Evolutionary conservation across 2,329 filamentous ascomycete genomes (phyloP), one percentile per base, ranked within the genome.

Genomic region (Lecanicillium sp.): DNA sequence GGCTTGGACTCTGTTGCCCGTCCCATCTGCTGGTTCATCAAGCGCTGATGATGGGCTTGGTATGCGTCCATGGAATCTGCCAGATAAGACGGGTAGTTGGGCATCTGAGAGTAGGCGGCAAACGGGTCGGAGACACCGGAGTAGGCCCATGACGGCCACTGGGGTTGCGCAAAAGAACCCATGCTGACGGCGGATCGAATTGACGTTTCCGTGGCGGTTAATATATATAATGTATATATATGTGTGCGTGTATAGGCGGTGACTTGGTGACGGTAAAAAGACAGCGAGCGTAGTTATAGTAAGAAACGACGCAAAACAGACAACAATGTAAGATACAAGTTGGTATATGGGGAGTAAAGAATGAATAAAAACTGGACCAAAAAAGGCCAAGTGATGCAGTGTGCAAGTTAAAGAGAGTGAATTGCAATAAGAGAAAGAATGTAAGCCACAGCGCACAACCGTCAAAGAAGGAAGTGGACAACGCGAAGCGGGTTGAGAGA

Each of bases 1-100:
- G 71, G 68, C 50, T 73, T 74, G 11, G 70, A 65, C 46, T 72
- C 64, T 38, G 61, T 64, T 16, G 59, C 58, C 47, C 63, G 57
- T 36, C 59, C 57, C 52, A 63, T 56, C 32, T 61, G 57, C 15
- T 63, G 58, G 41, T 60, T 57, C 22, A 60, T 50, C 17, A 63
- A 52, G 32, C 59, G 57, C 35, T 54, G 56, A 38, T 63, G 58
- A 27, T 62, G 59, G 29, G 50, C 46, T 29, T 56, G 58, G 43
- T 63, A 63, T 5, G 57, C 47, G 17, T 63, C 60, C 51, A 64
- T 55, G 18, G 58, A 62, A 34, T 63, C 60, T 37, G 58, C 55
- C 13, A 63, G 53, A 36, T 61, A 63, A 13, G 54, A 41, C 12
- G 57, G 46, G 47, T 62, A 62, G 32, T 51, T 57, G n/a, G 55